Percentiles rank a stretch among this genome's conserved stretches.
These are phyloP conservation scores for Podosphaera aphanis DNA, from an alignment of 2,329 filamentous ascomycete genomes.

Conservation along the genomic window DNA sequence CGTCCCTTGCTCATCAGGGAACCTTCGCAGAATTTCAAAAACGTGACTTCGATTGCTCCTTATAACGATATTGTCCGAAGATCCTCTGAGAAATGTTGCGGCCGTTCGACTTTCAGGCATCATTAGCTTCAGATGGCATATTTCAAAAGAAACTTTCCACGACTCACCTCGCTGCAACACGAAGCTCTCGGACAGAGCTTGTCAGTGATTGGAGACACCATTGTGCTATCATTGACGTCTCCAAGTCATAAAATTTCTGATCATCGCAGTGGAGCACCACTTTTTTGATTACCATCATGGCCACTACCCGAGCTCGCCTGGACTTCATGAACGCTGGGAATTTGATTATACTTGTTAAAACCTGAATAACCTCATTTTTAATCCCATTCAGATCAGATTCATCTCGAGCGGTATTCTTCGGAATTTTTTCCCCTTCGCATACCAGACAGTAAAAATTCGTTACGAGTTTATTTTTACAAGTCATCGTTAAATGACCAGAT, in stretches of 20 bases:
- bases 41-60: conserved; percentile 41
- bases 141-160: conserved; percentile 3
- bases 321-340: conserved; percentile 26
- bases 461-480: conserved; percentile 12
- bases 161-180: conserved; percentile 48
- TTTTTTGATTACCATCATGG: conserved; percentile 47
- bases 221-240: conserved; percentile 44
- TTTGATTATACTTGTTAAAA: conserved; percentile 23
- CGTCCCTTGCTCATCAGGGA: conserved; percentile 33
- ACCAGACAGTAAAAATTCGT: conserved; percentile 10
- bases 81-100: conserved; percentile 35
- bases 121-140: conserved; percentile 4
- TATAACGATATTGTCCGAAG: conserved; percentile 18
- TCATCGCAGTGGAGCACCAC: conserved; percentile 43
- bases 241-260: conserved; percentile 37
- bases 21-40: conserved; percentile 44
- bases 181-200: conserved; percentile 66
- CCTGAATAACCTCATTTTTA: conserved; percentile 20
- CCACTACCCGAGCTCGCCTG: conserved; percentile 39
- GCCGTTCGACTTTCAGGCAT: conserved; percentile 30
- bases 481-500: conserved; percentile 21
- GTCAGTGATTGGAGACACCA: conserved; percentile 64
- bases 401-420: conserved; percentile 6
- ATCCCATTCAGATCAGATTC: conserved; percentile 5
- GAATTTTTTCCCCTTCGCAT: conserved; percentile 10